Base-by-base conservation (phyloP, 805 yeast species). In the Pichia cephalocereana region DNA sequence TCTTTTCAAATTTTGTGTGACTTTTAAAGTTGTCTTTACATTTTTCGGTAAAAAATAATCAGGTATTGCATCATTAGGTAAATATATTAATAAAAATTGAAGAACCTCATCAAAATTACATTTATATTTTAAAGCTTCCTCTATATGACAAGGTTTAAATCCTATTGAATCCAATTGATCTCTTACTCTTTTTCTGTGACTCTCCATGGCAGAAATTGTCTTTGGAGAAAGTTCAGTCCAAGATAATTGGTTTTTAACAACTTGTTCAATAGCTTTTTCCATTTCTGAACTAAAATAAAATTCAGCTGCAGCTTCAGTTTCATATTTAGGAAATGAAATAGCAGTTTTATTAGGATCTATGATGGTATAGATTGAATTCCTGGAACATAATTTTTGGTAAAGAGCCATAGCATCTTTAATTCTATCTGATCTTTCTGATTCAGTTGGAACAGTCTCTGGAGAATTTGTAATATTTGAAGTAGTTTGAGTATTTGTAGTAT, bases 51-150 rank as follows among this genome's bases (percentile, higher is more conserved):
- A 59, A 59, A 18, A 70, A 65, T 38, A 57, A 0, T 77, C 74
- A 7, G 72, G 67, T 28, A 79, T 63, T 0, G 82, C 80, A 31
- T 84, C 83, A 53, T 93, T 97, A 0, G 98, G 98, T 4, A 91
- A 77, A 58, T 91, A 93, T 54, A 90, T 82, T 11, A 91, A 66
- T 18, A 91, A 72, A 91, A 93, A 85, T 52, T 82, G 86, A 40
- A 85, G 63, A 0, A 83, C 72, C 26, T 74, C 78, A 2, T 74
- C 70, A 47, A 79, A 71, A 1, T 73, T 56, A 4, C 60, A 53
- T 0, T 82, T 70, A 58, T 86, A 86, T 28, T 69, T 66, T 43
- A 86, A 65, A 0, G 96, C 80, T 58, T 91, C 98, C 2, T 68
- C 65, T 1, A 83, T 77, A 60, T 90, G 97, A 1, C 75, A 58